Evolutionary conservation across 2,329 filamentous ascomycete species (phyloP), one percentile per base, ranked within the genome.

Genomic region (Colletotrichum sp.): DNA sequence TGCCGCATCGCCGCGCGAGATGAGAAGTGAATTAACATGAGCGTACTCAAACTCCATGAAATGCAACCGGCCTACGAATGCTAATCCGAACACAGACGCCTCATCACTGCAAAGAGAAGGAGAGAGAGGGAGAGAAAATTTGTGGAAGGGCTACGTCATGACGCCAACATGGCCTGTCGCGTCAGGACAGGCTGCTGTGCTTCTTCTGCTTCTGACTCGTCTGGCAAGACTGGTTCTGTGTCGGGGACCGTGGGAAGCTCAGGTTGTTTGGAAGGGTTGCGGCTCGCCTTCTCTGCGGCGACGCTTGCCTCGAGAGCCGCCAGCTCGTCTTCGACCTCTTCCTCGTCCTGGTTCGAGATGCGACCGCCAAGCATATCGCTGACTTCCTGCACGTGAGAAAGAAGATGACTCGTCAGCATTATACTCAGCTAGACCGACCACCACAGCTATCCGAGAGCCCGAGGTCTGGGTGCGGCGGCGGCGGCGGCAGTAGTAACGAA

Each of bases 241-340:
- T 79, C 74, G 13, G 81, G 81, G 9, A 79, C 81, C 59, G 76
- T 76, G 33, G 81, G 81, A 57, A 83, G 71, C 59, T 71, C 62
- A 57, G 65, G 71, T 51, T 61, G 67, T 24, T 69, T 64, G 34
- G 72, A 36, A 16, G 66, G 68, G 68, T 74, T 74, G 38, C 72
- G 72, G 15, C 38, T 21, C 13, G 73, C 70, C 33, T 70, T 67
- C 65, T 74, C 73, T 8, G 59, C 70, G 34, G 65, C 66, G 34
- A 76, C 63, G 38, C 73, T 69, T 74, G 83, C 81, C 82, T 96
- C 94, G 76, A 99, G 88, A 2, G 92, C 93, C 69, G 94, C 95
- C 66, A 99, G 87, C 85, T 99, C 97, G 80, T 98, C 96, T 82
- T 99, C 97, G 38, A 99, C 97, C 80, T 98, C 97, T 80, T 98